These are phyloP conservation scores for Crithidia sp. DNA, from an alignment of 208 protist genomes.

Conservation along the genomic window DNA sequence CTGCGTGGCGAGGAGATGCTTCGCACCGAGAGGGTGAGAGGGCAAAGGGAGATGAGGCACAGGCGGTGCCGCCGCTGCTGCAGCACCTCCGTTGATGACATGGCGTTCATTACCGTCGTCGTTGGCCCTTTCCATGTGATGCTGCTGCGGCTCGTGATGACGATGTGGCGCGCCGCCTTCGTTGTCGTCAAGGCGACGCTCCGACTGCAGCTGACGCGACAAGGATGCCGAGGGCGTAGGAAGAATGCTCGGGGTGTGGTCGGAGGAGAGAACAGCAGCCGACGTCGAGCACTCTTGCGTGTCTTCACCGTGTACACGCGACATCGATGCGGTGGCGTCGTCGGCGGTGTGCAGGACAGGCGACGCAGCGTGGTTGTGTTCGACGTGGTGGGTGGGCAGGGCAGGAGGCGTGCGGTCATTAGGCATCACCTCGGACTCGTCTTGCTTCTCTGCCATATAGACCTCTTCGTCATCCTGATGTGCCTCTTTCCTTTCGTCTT, in stretches of 20 bases:
- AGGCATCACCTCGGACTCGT: too few species aligned
- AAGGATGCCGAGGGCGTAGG: conserved; percentile 22
- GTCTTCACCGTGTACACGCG: neutral
- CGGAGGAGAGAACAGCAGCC: conserved; percentile 5
- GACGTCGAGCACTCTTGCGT: conserved; percentile 2
- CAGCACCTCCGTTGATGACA: neutral
- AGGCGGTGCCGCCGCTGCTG: neutral
- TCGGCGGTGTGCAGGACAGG: too few species aligned
- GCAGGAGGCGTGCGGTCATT: too few species aligned
- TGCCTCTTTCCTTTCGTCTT: neutral
- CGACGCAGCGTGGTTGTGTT: neutral
- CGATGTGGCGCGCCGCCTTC: neutral
- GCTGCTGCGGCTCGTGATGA: too few species aligned
- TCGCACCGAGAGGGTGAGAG: neutral
- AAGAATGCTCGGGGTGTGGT: conserved; percentile 19
- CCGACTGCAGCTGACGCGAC: conserved; percentile 7
- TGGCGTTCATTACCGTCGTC: neutral
- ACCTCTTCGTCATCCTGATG: neutral
- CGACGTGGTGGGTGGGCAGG: neutral
- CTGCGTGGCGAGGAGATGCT: neutral
- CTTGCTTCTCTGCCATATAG: neutral
- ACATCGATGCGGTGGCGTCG: neutral
- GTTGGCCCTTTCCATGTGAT: neutral
- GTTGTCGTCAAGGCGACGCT: conserved; percentile 5
- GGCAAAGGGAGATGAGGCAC: neutral